Conservation (phyloP, 495 filamentous ascomycete genomes). For the Neurospora sp. region DNA sequence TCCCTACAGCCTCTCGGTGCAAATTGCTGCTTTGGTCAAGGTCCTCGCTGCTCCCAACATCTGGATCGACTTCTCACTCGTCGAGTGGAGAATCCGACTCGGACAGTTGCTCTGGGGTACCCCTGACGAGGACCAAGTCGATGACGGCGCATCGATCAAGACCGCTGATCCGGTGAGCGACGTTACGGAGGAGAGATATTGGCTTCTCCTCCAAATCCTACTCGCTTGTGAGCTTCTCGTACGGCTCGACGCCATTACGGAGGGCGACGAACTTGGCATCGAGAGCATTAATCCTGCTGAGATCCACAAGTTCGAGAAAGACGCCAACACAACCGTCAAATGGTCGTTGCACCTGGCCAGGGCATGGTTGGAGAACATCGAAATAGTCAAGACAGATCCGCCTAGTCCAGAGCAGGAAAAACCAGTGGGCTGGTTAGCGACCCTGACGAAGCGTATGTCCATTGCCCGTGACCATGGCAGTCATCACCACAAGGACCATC, state of each 20-base stretch:
- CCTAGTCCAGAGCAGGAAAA: conserved; percentile 16
- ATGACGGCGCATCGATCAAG: conserved; percentile 28
- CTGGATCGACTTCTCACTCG: conserved; percentile 71
- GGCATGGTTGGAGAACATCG: conserved; percentile 66
- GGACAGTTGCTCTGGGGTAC: conserved; percentile 75
- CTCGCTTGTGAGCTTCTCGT: conserved; percentile 68
- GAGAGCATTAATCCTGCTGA: conserved; percentile 47
- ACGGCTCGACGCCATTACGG: conserved; percentile 61
- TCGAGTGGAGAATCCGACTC: conserved; percentile 68
- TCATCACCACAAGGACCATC: conserved; percentile 21
- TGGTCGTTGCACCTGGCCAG: conserved; percentile 74
- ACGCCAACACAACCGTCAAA: conserved; percentile 56
- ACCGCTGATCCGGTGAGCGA: conserved; percentile 33
- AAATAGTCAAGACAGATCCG: conserved; percentile 34
- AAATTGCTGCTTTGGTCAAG: conserved; percentile 46
- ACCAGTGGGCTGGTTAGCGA: conserved; percentile 38
- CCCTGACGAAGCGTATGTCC: conserved; percentile 41
- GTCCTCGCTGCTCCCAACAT: conserved; percentile 43
- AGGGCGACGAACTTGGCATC: conserved; percentile 40
- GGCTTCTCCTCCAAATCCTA: conserved; percentile 69
- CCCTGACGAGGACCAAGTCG: conserved; percentile 43
- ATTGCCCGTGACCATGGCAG: conserved; percentile 28
- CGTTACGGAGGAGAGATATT: conserved; percentile 50
- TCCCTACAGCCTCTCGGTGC: conserved; percentile 48
- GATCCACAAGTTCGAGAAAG: conserved; percentile 50